phyloP scores from a whole-genome alignment of 2,329 filamentous ascomycete genomes.

The Trichoderma afroharzianum region DNA sequence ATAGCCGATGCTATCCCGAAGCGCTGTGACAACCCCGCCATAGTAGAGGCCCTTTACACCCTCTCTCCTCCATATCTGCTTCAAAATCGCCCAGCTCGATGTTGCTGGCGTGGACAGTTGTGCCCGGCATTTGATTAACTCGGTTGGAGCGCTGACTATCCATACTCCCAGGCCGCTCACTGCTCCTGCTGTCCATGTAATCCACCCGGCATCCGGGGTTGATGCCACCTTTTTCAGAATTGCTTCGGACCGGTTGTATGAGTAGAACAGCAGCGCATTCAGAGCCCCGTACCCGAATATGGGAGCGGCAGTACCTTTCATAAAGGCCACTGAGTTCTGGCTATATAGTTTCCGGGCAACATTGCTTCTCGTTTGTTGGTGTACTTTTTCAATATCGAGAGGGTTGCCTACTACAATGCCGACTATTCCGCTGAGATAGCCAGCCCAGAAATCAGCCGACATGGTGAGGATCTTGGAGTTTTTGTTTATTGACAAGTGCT shows the following conservation, averaged over 20 bases:
- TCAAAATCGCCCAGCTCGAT: constrained; percentile 63
- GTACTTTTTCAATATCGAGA: constrained; percentile 62
- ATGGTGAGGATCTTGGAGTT: constrained; percentile 42
- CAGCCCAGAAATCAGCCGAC: constrained; percentile 91
- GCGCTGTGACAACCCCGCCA: constrained; percentile 75
- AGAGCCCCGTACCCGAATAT: constrained; percentile 86
- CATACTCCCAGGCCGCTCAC: constrained; percentile 81
- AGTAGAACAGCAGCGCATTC: constrained; percentile 84
- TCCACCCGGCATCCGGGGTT: constrained; percentile 50
- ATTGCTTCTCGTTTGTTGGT: constrained; percentile 61
- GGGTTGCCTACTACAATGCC: constrained; percentile 90
- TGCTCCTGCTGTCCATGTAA: constrained; percentile 76
- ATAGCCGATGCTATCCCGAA: constrained; percentile 88
- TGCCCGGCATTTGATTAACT: constrained; percentile 84
- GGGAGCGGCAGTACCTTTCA: constrained; percentile 74
- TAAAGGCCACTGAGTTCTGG: constrained; percentile 37
- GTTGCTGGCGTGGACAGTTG: constrained; percentile 55
- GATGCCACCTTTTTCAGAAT: constrained; percentile 47
- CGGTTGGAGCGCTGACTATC: constrained; percentile 81
- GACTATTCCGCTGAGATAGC: constrained; percentile 80
- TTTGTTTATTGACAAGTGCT: background rate
- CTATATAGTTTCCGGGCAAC: constrained; percentile 23
- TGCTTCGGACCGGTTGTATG: constrained; percentile 80
- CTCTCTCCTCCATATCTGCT: constrained; percentile 52
- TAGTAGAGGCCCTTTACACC: constrained; percentile 72